A percentile compares a stretch with the other conserved stretches of the same genome.
Evolutionary conservation across 306 rosid genomes (phyloP).

Genomic region (Inga leiocalycina): DNA sequence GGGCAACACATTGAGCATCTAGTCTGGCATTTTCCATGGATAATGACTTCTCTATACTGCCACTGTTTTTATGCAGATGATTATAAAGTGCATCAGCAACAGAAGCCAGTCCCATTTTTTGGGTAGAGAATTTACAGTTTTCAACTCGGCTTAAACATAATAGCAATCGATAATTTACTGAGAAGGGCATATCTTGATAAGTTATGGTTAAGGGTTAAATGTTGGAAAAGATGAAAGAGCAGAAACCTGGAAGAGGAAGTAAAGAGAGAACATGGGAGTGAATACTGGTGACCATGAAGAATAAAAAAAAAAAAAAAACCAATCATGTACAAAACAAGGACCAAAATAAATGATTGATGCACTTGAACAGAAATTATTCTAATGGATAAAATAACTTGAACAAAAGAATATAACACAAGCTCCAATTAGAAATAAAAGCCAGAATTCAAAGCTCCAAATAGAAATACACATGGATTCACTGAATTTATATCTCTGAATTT

Average conservation of each 20-base stretch:
- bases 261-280: background rate
- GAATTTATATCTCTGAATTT: background rate
- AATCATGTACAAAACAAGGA: background rate
- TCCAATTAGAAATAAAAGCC: background rate
- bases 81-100: constrained; percentile 51
- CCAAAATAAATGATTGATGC: background rate
- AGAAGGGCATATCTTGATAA: constrained; percentile 37
- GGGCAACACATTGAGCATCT: constrained; percentile 58
- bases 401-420: background rate
- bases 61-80: constrained; percentile 44
- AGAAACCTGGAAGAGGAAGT: background rate
- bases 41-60: constrained; percentile 58
- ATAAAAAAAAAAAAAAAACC: background rate
- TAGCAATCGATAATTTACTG: constrained; percentile 36
- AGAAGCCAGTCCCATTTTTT: constrained; percentile 42
- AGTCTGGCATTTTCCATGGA: constrained; percentile 47
- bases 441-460: background rate
- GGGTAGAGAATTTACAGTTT: constrained; percentile 37
- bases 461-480: background rate
- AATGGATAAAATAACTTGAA: background rate
- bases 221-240: background rate
- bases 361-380: background rate
- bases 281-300: background rate
- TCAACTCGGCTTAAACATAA: constrained; percentile 37
- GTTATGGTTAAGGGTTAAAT: too few species aligned